These are phyloP conservation scores for Pisolithus albus DNA, from an alignment of 768 basidiomycete genomes.

Conservation along the genomic window DNA sequence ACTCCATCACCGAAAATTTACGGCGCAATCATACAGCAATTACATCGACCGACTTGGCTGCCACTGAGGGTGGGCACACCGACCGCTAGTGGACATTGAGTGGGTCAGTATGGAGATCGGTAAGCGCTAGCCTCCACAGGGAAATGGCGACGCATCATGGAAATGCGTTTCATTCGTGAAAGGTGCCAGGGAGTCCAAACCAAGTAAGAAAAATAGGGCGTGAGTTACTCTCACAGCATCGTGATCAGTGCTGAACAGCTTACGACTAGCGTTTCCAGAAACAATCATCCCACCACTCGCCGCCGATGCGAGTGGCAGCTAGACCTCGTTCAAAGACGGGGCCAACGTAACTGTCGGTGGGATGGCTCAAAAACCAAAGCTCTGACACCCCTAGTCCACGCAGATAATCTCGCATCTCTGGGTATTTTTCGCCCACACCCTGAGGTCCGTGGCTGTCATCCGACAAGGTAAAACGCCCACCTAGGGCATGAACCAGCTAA, in stretches of 20 bases:
- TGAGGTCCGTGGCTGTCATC: conserved; percentile 94
- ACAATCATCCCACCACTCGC: conserved; percentile 50
- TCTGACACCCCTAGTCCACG: conserved; percentile 50
- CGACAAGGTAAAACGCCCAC: conserved; percentile 78
- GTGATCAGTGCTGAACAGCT: conserved; percentile 12
- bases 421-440: conserved; percentile 84
- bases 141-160: conserved; percentile 5
- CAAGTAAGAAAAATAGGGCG: conserved; percentile 14
- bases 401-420: conserved; percentile 58
- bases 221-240: conserved; percentile 2
- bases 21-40: not conserved
- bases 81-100: not conserved
- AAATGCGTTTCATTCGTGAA: conserved; percentile 14
- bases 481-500: conserved; percentile 63
- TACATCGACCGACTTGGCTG: not conserved
- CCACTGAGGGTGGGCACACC: no score
- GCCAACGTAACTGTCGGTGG: conserved; percentile 21
- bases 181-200: conserved; percentile 13
- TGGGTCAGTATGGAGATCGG: not conserved
- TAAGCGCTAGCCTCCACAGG: not conserved
- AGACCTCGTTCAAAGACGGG: conserved; percentile 25
- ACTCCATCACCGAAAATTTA: not conserved
- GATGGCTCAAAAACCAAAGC: conserved; percentile 52
- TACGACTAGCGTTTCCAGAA: conserved; percentile 43
- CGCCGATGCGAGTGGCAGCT: conserved; percentile 38